Base-by-base conservation (phyloP, 768 basidiomycete genomes). In the Lactarius indigo region DNA sequence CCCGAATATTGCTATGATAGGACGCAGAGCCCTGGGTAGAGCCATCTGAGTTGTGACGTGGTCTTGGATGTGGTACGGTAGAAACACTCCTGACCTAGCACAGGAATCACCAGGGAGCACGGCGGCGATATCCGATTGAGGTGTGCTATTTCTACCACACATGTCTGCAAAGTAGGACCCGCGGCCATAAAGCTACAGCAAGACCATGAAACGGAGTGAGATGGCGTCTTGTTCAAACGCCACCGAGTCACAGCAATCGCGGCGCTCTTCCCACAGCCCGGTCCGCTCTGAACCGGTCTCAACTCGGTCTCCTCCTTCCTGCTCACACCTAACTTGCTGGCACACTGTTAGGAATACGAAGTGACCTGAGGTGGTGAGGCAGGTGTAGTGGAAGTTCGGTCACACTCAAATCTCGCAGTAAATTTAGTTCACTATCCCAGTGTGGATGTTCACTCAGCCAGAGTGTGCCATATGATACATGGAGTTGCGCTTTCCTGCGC, bases 1-100 rank as follows among this genome's bases (percentile, higher is more conserved):
- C 39, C 96, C 96, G 66, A 93, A 92, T 60, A 98, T 87, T 20
- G 89, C 84, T 61, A 98, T 86, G 71, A 97, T 78, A 26, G 92
- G 91, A 35, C 80, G 81, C 50, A 84, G 72, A 65, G 82, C 74
- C 79, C 23, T 23, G 5, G 35, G 57, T 52, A 52, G 13, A 26
- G 50, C 12, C 50, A 52, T 52, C 26, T 26, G 50, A 52, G 50
- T 52, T 26, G 23, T 50, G 50, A 52, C 26, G 50, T 28, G 50
- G 13, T 13, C 26, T 26, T 12, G 23, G 50, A 52, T 26, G 50
- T 28, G 50, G 13, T 13, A 23, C 23, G 12, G n/a, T 26, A 17
- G n/a, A n/a, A n/a, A 52, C 26, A 52, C 15, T 28, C 50, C 26
- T 52, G 23, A 50, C 47, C 23, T 9, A 9, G 9, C 8, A n/a